These are phyloP conservation scores for Bauhinia variegata DNA, from an alignment of 306 rosid genomes.

Conservation along the genomic window DNA sequence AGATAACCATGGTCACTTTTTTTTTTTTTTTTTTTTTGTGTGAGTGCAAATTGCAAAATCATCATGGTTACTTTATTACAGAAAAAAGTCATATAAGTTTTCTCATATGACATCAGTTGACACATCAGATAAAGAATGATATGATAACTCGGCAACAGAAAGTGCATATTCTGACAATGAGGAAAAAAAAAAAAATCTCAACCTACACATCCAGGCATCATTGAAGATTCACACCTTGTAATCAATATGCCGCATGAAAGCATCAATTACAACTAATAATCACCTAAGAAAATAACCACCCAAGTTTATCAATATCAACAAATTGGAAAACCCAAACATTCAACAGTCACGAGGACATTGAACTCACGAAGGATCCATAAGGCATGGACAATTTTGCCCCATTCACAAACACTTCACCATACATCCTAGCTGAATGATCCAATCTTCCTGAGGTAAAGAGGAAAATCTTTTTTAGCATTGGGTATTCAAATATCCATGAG, in stretches of 20 bases:
- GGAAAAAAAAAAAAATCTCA: constrained; percentile 11
- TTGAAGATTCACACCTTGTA: constrained; percentile 4
- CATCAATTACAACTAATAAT: constrained; percentile 13
- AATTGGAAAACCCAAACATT: constrained; percentile 23
- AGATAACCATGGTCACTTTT: background rate
- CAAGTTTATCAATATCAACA: constrained; percentile 11
- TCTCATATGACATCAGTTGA: background rate
- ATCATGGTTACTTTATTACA: background rate
- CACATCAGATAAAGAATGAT: background rate
- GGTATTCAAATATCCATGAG: constrained; percentile 28
- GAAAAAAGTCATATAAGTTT: background rate
- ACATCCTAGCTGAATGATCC: constrained; percentile 78
- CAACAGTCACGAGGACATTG: constrained; percentile 12
- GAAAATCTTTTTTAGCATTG: constrained; percentile 38
- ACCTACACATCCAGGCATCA: constrained; percentile 7
- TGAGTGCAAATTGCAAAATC: no score
- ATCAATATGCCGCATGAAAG: constrained; percentile 18
- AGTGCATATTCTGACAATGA: background rate
- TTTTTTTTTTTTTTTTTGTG: no score
- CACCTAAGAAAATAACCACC: background rate
- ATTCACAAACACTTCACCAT: constrained; percentile 90
- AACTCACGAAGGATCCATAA: constrained; percentile 92
- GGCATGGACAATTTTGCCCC: constrained; percentile 72
- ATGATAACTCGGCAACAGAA: background rate
- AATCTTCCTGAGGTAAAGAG: constrained; percentile 69